Evolutionary conservation across 495 filamentous ascomycete genomes (phyloP).

Genomic region (Aspergillus affinis): DNA sequence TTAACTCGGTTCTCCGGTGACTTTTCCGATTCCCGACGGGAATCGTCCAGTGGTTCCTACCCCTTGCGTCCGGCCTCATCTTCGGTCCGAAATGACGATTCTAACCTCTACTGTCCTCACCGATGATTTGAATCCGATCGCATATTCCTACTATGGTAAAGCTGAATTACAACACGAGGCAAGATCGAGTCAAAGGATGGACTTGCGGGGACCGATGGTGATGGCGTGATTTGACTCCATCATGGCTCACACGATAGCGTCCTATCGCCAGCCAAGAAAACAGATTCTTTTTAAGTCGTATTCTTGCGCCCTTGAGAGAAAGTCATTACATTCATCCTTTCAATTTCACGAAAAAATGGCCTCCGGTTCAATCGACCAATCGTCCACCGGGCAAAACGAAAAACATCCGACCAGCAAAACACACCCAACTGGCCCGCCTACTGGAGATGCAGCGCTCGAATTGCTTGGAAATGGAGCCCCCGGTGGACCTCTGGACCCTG

Average conservation of each 20-base stretch:
- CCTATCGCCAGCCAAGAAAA: neutral
- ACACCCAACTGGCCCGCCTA: neutral
- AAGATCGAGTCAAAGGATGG: neutral
- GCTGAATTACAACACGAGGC: no score
- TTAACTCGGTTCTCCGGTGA: no score
- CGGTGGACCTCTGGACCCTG: slow-evolving; percentile 1
- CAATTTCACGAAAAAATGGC: neutral
- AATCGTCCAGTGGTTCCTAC: no score
- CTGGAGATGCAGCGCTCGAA: slow-evolving; percentile 10
- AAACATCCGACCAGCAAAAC: neutral
- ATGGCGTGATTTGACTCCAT: slow-evolving; percentile 5
- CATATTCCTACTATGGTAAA: no score
- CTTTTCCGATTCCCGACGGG: no score
- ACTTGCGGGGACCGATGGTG: neutral
- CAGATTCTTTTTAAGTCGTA: neutral
- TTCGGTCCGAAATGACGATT: no score
- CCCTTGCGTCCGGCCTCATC: no score
- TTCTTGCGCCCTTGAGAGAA: no score
- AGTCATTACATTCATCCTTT: no score
- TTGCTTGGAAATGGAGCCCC: slow-evolving; percentile 2
- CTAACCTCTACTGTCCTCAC: no score
- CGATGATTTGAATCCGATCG: no score
- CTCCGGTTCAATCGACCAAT: neutral
- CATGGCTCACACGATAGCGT: slow-evolving; percentile 2
- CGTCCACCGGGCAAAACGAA: neutral